Evolutionary conservation across 2,329 filamentous ascomycete species (phyloP).

Genomic region (Capronia coronata): DNA sequence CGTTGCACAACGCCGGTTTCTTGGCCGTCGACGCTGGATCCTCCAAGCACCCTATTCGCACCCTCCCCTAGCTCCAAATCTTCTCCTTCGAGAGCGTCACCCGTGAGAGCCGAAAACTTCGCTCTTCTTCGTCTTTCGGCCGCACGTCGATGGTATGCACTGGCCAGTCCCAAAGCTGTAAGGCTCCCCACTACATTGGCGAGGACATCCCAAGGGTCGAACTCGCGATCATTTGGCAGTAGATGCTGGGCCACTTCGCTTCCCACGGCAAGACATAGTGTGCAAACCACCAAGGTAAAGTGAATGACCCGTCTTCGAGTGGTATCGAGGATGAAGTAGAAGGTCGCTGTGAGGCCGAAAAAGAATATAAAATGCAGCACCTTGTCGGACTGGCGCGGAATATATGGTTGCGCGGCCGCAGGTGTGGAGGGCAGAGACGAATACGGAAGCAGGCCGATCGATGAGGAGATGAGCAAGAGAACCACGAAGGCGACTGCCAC

Average conservation of each 20-base stretch:
- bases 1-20: conserved; percentile 31
- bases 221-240: conserved; percentile 64
- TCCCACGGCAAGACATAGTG: conserved; percentile 51
- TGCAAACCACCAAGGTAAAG: conserved; percentile 74
- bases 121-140: conserved; percentile 73
- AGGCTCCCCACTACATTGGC: conserved; percentile 80
- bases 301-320: conserved; percentile 77
- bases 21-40: conserved; percentile 7
- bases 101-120: conserved; percentile 65
- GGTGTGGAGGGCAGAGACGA: conserved; percentile 32
- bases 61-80: conserved; percentile 65
- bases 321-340: conserved; percentile 97
- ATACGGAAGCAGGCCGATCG: conserved; percentile 65
- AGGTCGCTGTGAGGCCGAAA: conserved; percentile 73
- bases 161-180: conserved; percentile 64
- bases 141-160: conserved; percentile 95
- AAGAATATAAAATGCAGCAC: conserved; percentile 80
- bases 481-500: conserved; percentile 55
- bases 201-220: conserved; percentile 77
- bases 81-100: conserved; percentile 39
- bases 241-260: conserved; percentile 54
- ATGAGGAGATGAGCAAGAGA: conserved; percentile 68
- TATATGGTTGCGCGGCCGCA: conserved; percentile 36
- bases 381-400: conserved; percentile 73
- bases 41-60: conserved; percentile 6